A percentile compares a stretch with the other conserved stretches of the same genome.
These are phyloP conservation scores for Ogataea nakhonphanomensis DNA, from an alignment of 805 yeast species.

Conservation along the genomic window DNA sequence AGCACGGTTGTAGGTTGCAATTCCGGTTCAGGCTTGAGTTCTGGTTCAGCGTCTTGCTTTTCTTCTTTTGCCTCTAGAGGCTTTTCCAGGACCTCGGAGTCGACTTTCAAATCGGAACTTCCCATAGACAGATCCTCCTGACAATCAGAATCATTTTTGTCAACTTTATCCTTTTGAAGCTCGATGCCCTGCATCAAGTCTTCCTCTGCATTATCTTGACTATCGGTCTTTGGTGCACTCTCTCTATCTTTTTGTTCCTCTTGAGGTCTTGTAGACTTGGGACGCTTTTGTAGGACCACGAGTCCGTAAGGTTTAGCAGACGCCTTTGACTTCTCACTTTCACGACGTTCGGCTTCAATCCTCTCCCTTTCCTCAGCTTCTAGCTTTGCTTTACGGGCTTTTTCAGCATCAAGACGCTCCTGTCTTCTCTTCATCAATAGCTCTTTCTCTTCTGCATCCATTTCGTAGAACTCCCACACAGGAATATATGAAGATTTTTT, in stretches of 20 bases:
- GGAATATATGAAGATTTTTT: constrained; percentile 48
- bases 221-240: not conserved
- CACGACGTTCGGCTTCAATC: constrained; percentile 16
- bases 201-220: constrained; percentile 4
- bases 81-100: not conserved
- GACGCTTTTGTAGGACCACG: constrained; percentile 24
- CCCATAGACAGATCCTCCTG: too few species aligned
- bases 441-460: constrained; percentile 42
- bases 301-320: constrained; percentile 30
- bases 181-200: not conserved
- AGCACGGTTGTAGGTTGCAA: too few species aligned
- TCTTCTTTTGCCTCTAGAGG: not conserved
- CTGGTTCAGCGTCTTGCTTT: not conserved
- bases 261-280: constrained; percentile 6
- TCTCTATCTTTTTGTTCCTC: not conserved
- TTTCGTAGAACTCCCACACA: constrained; percentile 53
- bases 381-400: constrained; percentile 17
- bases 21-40: not conserved
- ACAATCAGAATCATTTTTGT: too few species aligned
- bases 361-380: constrained; percentile 16
- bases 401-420: constrained; percentile 19
- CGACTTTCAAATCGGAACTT: too few species aligned
- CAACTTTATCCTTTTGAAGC: too few species aligned
- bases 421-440: constrained; percentile 24
- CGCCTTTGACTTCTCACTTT: constrained; percentile 5